Evolutionary conservation across 495 filamentous ascomycete species (phyloP), one percentile per base, ranked within the genome.

Genomic region (Pseudomonodictys pantanalensis): DNA sequence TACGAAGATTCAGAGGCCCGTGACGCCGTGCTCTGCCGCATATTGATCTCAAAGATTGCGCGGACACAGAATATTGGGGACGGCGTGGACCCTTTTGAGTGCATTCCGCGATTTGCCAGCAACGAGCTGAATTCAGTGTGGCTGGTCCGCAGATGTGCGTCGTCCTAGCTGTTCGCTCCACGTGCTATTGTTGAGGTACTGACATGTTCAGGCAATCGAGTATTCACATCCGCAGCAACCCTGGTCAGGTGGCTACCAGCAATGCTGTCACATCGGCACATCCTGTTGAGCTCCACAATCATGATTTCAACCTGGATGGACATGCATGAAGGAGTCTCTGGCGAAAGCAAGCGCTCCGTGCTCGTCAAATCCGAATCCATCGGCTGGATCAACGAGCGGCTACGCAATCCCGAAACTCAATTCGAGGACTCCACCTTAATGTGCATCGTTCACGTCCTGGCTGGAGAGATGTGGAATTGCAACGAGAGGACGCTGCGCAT

Each of bases 381-480:
- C 23, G 22, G 52, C 26, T 58, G 29, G 30, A 62, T 66, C 64
- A 66, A 66, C 39, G 42, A 62, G 22, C 12, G 47, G 1, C 54
- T 66, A 0, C n/a, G 41, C 0, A 28, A 59, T 26, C 29, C 30
- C n/a, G 44, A 18, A 43, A 47, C 41, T 2, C 63, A 66, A 46
- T 58, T 42, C 18, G 52, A 57, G 9, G 64, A 66, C 33, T 28
- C 39, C 1, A 66, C 64, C 11, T 49, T 66, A 10, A 39, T 49
- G 38, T 17, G 39, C 28, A 66, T 66, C 30, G 47, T 66, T 3
- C 64, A 66, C 41, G 56, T 66, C 6, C 43, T 66, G 1, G 53
- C 44, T 2, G 58, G 58, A 1, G 64, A 66, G 24, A 55, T 66
- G 43, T 56, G 64, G 54, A 58, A 23, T 26, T 62, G 64, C 32